Conservation (phyloP, 768 basidiomycete genomes). For the Serendipita sp. region DNA sequence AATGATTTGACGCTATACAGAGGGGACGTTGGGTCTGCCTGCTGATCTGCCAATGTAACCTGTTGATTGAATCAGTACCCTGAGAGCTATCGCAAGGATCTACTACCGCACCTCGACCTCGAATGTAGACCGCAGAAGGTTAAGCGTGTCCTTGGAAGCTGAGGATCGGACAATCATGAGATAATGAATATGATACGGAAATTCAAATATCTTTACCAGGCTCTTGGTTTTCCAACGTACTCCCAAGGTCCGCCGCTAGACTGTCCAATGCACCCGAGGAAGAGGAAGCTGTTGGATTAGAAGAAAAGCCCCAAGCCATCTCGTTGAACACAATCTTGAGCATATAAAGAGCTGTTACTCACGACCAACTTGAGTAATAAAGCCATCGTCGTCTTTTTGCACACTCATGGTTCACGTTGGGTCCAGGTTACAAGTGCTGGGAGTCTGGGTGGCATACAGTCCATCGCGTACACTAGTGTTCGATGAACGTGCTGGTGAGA, state of each 20-base stretch:
- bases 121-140: neutral
- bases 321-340: too few relatives aligned
- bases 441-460: too few relatives aligned
- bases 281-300: neutral
- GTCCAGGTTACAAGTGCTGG: too few relatives aligned
- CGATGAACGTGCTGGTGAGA: too few relatives aligned
- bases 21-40: conserved; percentile 90
- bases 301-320: neutral
- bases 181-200: too few relatives aligned
- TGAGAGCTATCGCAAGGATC: neutral
- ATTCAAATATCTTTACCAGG: too few relatives aligned
- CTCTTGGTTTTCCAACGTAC: neutral
- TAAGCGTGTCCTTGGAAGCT: neutral
- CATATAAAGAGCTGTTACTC: too few relatives aligned
- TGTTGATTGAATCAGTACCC: conserved; percentile 18
- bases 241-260: neutral
- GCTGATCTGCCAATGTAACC: conserved; percentile 95
- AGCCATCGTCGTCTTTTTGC: neutral
- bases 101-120: neutral
- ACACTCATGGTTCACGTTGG: neutral
- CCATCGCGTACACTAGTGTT: too few relatives aligned
- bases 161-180: neutral
- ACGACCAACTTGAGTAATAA: neutral
- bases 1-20: conserved; percentile 86
- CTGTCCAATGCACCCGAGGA: neutral